Evolutionary conservation across 352 stramenopile genomes (phyloP), one percentile per base, ranked within the genome.

Genomic region (Globisporangium orthogonon): DNA sequence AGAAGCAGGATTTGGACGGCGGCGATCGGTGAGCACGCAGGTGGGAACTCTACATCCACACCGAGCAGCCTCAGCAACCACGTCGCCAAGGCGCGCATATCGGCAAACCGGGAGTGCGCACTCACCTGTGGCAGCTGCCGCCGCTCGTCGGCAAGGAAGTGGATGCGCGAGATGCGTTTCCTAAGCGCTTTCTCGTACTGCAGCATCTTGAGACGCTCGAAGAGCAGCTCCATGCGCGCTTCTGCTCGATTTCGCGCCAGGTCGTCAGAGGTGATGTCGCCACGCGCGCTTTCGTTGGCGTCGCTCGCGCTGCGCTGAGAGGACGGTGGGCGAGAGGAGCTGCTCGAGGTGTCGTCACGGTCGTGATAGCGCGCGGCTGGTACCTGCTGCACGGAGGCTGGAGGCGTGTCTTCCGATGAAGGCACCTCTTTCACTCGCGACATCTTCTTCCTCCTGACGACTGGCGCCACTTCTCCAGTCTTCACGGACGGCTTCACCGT

Each of bases 141-240:
- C 14, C 18, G 35, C 2, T 14, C n/a, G 39, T 63, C 15, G 39
- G 56, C 18, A 0, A 76, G 41, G 52, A 90, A 90, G 54, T 90
- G 69, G 11, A 73, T 75, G 30, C 56, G 63, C 28, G 60, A 74
- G 41, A 92, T 66, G 29, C 60, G 48, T 29, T 71, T 78, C 3
- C 64, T 64, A 1, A 91, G 65, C 17, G 58, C 54, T 46, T 69
- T 56, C 23, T 86, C 67, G 46, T 74, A 77, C 3, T 51, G 56
- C 23, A 91, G 69, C 1, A 94, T 64, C 50, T 66, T 77, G 13
- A 94, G 61, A 2, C 67, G 75, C n/a, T 91, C 83, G 40, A 86
- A 88, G 49, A 91, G 53, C 10, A 86, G 29, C 48, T 93, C 83
- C 77, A 89, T 91, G 7, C 65, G 63, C 17, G 55, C 56, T 23